Evolutionary conservation across 2,329 filamentous ascomycete species (phyloP), one percentile per base, ranked within the genome.

Genomic region (Trichoderma semiorbis): DNA sequence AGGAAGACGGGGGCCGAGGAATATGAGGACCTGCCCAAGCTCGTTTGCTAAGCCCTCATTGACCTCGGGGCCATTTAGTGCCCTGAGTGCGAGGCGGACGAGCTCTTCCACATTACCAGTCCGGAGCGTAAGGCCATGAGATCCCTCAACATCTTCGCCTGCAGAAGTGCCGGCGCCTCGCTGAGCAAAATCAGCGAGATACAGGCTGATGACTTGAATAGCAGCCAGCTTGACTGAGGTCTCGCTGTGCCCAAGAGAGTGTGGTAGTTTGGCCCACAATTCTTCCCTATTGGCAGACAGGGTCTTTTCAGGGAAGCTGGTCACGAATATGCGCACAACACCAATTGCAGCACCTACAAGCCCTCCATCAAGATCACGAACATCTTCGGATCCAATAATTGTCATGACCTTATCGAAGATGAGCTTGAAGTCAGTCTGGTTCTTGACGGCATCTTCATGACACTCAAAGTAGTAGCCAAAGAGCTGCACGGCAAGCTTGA

Each of bases 391-490:
- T 8, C 84, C 83, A 36, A 93, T 81, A 24, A 90, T 82, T 7
- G 84, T 80, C 7, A 87, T 78, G 10, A 89, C 84, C 71, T 84
- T 88, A 75, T 82, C 85, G 16, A 90, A 83, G 68, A 95, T 85
- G 43, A 90, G 86, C 12, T 86, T 84, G 12, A 93, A 83, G 77
- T 97, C 92, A 76, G 91, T 92, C 72, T 88, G 86, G 72, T 90
- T 90, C 72, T 88, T 89, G 10, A 85, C 78, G 2, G 84, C 84
- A 4, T 87, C 84, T 47, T 89, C 88, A 39, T 87, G 87, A 0
- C 88, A 88, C 72, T 96, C 92, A 72, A 97, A 92, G 80, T 95
- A 97, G 65, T 96, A 89, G 1, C 90, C 88, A 83, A 95, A 97
- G 34, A 92, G 89, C 78, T 96, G 92, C 68, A 98, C 85, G 1